A percentile compares a stretch with the other conserved stretches of the same genome.
Evolutionary conservation across 176 grass and related monocot species (phyloP).

Genomic region (Raddia guianensis): DNA sequence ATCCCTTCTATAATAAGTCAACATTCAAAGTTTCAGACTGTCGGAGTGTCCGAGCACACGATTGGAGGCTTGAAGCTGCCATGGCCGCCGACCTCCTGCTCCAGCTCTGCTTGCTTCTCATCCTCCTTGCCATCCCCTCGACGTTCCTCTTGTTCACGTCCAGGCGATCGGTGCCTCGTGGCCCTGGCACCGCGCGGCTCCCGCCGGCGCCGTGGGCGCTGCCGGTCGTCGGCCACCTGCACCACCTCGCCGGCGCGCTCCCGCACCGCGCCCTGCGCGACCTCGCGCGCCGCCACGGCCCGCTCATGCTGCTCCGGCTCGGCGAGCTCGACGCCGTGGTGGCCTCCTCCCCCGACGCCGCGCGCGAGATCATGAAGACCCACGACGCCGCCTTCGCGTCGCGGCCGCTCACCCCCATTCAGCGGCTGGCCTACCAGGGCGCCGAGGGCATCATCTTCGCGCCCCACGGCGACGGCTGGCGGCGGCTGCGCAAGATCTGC

Average conservation of each 20-base stretch:
- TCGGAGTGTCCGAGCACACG: too few species aligned
- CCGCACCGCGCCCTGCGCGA: conserved; percentile 26
- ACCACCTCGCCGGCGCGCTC: conserved; percentile 19
- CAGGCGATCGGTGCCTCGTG: neutral
- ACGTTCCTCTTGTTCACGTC: neutral
- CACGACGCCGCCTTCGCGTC: conserved; percentile 60
- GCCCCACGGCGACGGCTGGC: conserved; percentile 59
- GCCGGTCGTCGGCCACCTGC: conserved; percentile 31
- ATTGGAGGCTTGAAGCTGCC: neutral
- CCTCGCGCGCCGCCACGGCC: conserved; percentile 13
- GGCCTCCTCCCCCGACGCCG: conserved; percentile 49
- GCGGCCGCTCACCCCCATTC: conserved; percentile 32
- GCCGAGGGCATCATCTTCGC: conserved; percentile 55
- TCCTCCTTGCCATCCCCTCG: neutral
- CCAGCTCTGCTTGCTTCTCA: neutral
- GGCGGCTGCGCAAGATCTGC: conserved; percentile 59
- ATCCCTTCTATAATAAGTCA: too few species aligned
- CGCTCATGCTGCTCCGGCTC: conserved; percentile 20
- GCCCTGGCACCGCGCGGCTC: neutral
- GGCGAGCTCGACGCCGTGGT: conserved; percentile 35
- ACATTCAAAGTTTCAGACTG: too few species aligned
- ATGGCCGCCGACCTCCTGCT: neutral
- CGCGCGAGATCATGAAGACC: conserved; percentile 64
- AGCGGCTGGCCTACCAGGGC: conserved; percentile 29
- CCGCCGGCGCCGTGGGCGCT: conserved; percentile 24